Evolutionary conservation across 192 early-diverging fungal genomes (phyloP), one percentile per base, ranked within the genome.

Genomic region (Umbelopsis isabellina): DNA sequence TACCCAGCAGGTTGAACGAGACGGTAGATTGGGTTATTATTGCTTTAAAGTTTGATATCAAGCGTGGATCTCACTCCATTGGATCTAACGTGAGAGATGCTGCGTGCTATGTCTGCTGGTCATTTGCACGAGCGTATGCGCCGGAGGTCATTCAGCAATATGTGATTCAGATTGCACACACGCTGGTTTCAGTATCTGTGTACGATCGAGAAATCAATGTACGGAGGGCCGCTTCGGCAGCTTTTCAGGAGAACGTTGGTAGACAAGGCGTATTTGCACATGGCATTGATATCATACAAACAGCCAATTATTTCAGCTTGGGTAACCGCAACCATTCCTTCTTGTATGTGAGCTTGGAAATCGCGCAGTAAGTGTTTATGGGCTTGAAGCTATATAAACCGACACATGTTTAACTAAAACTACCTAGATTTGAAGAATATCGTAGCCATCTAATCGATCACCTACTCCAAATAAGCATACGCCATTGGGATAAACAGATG

Each of bases 201-300:
- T 93, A 93, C 80, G 97, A 99, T 81, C 91, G 97, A 13, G 97
- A 99, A 66, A 86, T 96, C 23, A 94, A 94, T 69, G 90, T 98
- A 16, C 88, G 97, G 16, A 83, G 97, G 23, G 97, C 97, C 6
- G 93, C 92, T 23, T 92, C 91, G 76, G 97, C 97, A 7, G 97
- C 97, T 6, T 98, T 97, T 77, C 97, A 99, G 79, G 97, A 99
- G 71, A 94, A 96, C 73, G 97, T 97, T 55, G 97, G 97, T 6
- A 84, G 97, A 35, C 89, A 90, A 78, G 91, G 91, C 21, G 75
- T 91, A 45, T 98, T 99, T 66, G 95, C 97, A 25, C 91, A 94
- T 78, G 97, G 97, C 0, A 97, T 99, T 67, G 86, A 93, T 8
- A 91, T 99, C 67, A 86, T 98, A 46, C 93, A 92, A 50, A 81